These are phyloP conservation scores for Fagopyrum tataricum DNA, from an alignment of 148 eudicot genomes.

Conservation along the genomic window DNA sequence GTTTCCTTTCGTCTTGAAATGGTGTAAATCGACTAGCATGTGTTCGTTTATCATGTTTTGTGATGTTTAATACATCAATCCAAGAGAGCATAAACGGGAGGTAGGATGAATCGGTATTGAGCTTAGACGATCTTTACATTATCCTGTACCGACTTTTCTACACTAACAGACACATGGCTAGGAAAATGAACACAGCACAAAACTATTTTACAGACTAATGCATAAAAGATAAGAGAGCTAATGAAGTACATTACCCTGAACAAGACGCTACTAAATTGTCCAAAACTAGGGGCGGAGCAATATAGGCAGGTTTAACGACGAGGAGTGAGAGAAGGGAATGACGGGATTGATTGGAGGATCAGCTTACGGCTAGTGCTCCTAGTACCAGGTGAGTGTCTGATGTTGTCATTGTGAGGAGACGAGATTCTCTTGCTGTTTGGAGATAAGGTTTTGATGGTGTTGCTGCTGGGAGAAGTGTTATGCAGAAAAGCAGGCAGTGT, in stretches of 20 bases:
- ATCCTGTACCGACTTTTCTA: neutral
- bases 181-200: neutral
- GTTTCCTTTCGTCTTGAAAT: neutral
- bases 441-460: constrained; percentile 45
- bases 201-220: constrained; percentile 6
- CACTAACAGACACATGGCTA: neutral
- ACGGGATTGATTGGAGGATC: constrained; percentile 76
- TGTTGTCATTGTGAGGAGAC: constrained; percentile 50
- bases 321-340: constrained; percentile 77
- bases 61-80: too few species aligned
- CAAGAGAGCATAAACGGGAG: neutral
- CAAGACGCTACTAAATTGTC: neutral
- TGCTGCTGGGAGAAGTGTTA: constrained; percentile 21
- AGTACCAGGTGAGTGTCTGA: constrained; percentile 21
- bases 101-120: neutral
- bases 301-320: constrained; percentile 38
- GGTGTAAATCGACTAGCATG: neutral
- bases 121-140: constrained; percentile 4
- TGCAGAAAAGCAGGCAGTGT: constrained; percentile 70
- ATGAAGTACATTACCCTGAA: constrained; percentile 9
- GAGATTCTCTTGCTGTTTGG: constrained; percentile 77
- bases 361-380: constrained; percentile 65
- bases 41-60: too few species aligned
- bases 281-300: neutral
- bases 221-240: neutral